Conservation (phyloP, 768 basidiomycete genomes). For the Amylocystis lapponica region DNA sequence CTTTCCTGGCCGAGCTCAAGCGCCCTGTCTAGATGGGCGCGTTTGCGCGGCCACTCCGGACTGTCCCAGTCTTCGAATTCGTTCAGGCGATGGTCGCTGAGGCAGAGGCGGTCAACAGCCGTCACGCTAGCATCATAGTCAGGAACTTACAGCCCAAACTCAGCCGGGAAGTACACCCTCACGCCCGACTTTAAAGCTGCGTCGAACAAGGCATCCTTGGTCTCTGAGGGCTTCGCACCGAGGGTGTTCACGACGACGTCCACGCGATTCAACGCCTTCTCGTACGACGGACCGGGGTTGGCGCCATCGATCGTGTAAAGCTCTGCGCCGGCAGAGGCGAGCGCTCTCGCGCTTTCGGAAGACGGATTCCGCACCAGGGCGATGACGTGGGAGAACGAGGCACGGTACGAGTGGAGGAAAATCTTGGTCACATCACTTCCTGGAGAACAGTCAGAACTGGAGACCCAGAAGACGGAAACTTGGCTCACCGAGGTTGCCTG, state of each 20-base stretch:
- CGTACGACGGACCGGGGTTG: slow-evolving; percentile 1
- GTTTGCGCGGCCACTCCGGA: slow-evolving; percentile 6
- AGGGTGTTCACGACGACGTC: slow-evolving; percentile 19
- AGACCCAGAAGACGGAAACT: not conserved
- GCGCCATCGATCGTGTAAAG: slow-evolving; percentile 4
- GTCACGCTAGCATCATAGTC: no score
- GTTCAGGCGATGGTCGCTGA: slow-evolving; percentile 14
- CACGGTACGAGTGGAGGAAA: slow-evolving; percentile 8
- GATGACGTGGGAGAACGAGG: slow-evolving; percentile 12
- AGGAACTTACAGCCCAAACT: slow-evolving; percentile 14
- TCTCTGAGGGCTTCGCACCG: not conserved
- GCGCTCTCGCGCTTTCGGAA: slow-evolving; percentile 5
- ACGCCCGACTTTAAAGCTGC: slow-evolving; percentile 10
- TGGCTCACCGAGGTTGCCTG: slow-evolving; percentile 1
- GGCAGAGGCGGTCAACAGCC: no score
- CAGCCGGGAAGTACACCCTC: slow-evolving; percentile 16
- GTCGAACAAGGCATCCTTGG: slow-evolving; percentile 5
- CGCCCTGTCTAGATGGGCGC: slow-evolving; percentile 3
- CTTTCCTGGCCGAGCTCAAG: slow-evolving; percentile 5
- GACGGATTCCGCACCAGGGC: slow-evolving; percentile 11
- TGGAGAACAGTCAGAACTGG: no score
- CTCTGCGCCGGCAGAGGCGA: slow-evolving; percentile 14
- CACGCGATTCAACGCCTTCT: slow-evolving; percentile 10
- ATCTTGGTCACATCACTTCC: slow-evolving; percentile 4
- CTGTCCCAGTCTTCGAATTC: slow-evolving; percentile 13